These are phyloP conservation scores for Sutorius australiensis DNA, from an alignment of 768 basidiomycete genomes.

Conservation along the genomic window DNA sequence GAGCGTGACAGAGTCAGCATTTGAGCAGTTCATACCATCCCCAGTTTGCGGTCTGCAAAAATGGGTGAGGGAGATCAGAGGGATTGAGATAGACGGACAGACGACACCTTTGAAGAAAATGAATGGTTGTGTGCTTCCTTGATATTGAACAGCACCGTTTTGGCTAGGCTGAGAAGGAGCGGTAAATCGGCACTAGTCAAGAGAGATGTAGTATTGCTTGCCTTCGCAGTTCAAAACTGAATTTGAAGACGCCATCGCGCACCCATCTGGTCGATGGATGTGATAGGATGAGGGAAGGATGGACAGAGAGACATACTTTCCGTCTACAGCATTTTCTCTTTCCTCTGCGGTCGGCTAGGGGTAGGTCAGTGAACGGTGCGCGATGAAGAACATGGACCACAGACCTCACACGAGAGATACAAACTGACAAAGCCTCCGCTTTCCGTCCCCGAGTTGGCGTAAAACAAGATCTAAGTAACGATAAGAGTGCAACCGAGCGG, in stretches of 20 bases:
- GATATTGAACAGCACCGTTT: constrained; percentile 49
- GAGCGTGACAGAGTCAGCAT: background rate
- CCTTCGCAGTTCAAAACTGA: constrained; percentile 80
- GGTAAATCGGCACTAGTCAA: background rate
- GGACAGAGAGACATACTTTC: constrained; percentile 41
- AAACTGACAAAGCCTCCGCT: constrained; percentile 64
- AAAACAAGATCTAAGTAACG: constrained; percentile 66
- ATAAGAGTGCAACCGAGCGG: background rate
- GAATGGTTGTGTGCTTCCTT: constrained; percentile 84
- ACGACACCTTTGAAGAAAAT: constrained; percentile 64
- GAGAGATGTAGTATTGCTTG: constrained; percentile 20
- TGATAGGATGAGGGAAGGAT: background rate
- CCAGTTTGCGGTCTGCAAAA: constrained; percentile 73
- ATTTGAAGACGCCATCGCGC: constrained; percentile 83
- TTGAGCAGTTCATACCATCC: constrained; percentile 55
- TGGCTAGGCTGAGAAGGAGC: constrained; percentile 36
- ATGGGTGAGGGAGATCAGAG: constrained; percentile 9
- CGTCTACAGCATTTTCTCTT: constrained; percentile 59
- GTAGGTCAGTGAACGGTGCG: constrained; percentile 2
- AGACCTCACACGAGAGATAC: constrained; percentile 79
- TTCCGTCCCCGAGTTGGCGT: constrained; percentile 73
- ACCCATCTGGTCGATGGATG: constrained; percentile 53
- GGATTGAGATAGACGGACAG: background rate
- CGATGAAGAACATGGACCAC: constrained; percentile 19
- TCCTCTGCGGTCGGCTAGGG: constrained; percentile 73